Evolutionary conservation across 805 yeast species (phyloP).

Genomic region (Saccharomycopsis babjevae): DNA sequence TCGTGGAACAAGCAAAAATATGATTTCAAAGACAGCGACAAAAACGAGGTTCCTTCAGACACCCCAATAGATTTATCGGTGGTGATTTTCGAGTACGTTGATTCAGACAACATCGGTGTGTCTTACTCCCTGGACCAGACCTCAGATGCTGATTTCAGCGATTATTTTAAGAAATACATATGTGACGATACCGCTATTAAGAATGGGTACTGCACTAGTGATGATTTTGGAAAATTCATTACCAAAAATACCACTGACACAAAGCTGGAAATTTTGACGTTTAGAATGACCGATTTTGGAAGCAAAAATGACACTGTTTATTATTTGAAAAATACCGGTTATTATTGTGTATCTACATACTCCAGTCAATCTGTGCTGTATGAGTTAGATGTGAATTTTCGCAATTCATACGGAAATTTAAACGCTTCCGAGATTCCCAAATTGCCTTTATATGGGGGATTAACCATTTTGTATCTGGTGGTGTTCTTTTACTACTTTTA

Average conservation of each 20-base stretch:
- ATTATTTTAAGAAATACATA: conserved; percentile 38
- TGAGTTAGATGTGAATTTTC: conserved; percentile 65
- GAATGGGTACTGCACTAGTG: conserved; percentile 41
- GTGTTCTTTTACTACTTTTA: conserved; percentile 76
- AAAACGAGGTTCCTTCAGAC: conserved; percentile 18
- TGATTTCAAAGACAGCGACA: conserved; percentile 21
- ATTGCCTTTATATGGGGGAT: conserved; percentile 76
- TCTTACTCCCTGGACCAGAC: conserved; percentile 24
- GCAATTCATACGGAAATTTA: conserved; percentile 84
- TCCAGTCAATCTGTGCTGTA: conserved; percentile 38
- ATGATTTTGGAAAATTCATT: conserved; percentile 54
- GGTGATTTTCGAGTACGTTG: conserved; percentile 77
- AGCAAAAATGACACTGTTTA: conserved; percentile 49
- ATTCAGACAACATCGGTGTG: conserved; percentile 58
- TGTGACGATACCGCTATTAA: conserved; percentile 67
- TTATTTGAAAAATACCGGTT: conserved; percentile 67
- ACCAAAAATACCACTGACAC: conserved; percentile 30
- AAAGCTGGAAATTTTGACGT: conserved; percentile 44
- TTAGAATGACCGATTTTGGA: conserved; percentile 46
- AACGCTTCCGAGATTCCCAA: conserved; percentile 89
- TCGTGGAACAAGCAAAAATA: conserved; percentile 21
- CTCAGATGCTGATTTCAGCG: conserved; percentile 1
- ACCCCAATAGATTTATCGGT: conserved; percentile 43
- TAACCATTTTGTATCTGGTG: conserved; percentile 75
- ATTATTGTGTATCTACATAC: conserved; percentile 79